Conservation (phyloP, 164 flowering plant genomes). For the Dillenia suffruticosa region DNA sequence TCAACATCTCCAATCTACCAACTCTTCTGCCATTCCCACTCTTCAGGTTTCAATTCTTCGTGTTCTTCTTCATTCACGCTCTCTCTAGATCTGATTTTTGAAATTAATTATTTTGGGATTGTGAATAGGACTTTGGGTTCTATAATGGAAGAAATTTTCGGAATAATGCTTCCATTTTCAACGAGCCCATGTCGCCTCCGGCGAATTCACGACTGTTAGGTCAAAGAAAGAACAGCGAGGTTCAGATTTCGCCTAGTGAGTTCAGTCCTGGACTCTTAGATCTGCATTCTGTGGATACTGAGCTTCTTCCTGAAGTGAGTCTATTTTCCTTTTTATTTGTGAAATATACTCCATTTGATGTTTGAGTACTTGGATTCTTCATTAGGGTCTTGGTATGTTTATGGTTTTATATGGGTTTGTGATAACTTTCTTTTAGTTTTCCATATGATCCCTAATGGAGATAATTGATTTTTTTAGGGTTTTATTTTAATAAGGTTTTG, state of each 20-base stretch:
- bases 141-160: conserved; percentile 40
- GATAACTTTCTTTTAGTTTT: no score
- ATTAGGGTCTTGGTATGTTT: neutral
- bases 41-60: conserved; percentile 27
- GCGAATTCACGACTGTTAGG: conserved; percentile 29
- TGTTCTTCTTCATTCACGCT: neutral
- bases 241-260: conserved; percentile 46
- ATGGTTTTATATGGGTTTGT: neutral
- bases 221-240: conserved; percentile 50
- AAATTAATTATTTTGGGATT: conserved; percentile 8
- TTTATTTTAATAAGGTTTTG: no score
- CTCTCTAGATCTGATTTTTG: neutral
- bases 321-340: neutral
- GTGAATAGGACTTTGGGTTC: conserved; percentile 47
- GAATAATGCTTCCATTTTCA: conserved; percentile 42
- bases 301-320: conserved; percentile 71
- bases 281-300: conserved; percentile 91
- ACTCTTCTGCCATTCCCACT: conserved; percentile 19
- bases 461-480: no score
- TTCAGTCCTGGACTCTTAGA: conserved; percentile 87
- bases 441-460: no score
- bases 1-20: conserved; percentile 49
- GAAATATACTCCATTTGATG: no score
- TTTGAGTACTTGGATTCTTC: no score
- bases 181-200: conserved; percentile 64